Evolutionary conservation across 495 filamentous ascomycete genomes (phyloP).

Genomic region (Pyrenopolyporus hunteri): DNA sequence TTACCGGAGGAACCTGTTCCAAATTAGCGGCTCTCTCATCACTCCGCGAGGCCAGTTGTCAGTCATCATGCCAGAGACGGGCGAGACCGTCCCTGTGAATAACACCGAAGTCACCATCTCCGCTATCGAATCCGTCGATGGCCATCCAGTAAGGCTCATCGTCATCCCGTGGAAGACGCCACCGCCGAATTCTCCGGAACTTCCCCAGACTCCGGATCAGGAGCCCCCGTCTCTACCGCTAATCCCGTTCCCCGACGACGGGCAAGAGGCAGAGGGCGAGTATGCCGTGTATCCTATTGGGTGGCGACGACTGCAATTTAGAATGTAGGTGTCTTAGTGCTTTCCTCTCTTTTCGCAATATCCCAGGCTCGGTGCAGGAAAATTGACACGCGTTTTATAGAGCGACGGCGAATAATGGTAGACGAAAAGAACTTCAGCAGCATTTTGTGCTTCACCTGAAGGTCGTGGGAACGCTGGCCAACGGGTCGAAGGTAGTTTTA

Average conservation of each 20-base stretch:
- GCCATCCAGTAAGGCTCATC: constrained; percentile 86
- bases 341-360: neutral
- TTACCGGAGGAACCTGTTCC: constrained; percentile 91
- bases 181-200: constrained; percentile 69
- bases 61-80: constrained; percentile 75
- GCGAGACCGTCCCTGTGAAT: constrained; percentile 79
- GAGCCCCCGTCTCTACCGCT: constrained; percentile 72
- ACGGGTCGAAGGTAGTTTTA: constrained; percentile 69
- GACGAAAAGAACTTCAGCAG: constrained; percentile 80
- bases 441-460: constrained; percentile 80
- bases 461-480: constrained; percentile 72
- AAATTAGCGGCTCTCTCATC: constrained; percentile 86
- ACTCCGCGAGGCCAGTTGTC: constrained; percentile 76
- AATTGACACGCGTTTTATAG: constrained; percentile 41
- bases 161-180: constrained; percentile 97
- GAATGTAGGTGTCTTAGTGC: constrained; percentile 60
- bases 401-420: constrained; percentile 72
- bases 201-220: constrained; percentile 59
- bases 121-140: constrained; percentile 89
- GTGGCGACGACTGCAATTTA: constrained; percentile 89
- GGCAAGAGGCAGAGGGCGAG: constrained; percentile 63
- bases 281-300: constrained; percentile 88
- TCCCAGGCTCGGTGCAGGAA: neutral
- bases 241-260: constrained; percentile 77
- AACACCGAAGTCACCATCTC: constrained; percentile 85